Base-by-base conservation (phyloP, 495 filamentous ascomycete genomes). In the Tetracladium marchalianum region DNA sequence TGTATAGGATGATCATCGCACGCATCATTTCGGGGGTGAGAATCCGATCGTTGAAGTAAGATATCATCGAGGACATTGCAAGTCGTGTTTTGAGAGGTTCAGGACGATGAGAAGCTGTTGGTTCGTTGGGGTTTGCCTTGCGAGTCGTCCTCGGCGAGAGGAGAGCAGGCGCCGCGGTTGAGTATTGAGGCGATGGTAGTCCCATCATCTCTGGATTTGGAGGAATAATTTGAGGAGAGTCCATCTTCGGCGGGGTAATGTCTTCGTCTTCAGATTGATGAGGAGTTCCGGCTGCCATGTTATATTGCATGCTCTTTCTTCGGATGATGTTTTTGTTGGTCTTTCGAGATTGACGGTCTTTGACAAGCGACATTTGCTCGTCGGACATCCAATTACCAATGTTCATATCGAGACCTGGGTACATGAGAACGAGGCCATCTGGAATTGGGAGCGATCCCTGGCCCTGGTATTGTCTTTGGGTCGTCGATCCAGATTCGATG, bases 331-430 rank as follows among this genome's bases (percentile, higher is more conserved):
- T 71, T 46, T 73, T 74, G 57, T 96, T 95, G 1, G 80, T 86
- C 48, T 79, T 80, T 2, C 90, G 77, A 46, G 76, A 78, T 43
- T 78, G 72, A 35, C 85, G 81, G 47, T 95, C 88, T 51, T 90
- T 82, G 44, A 98, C 95, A 34, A 97, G 66, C 0, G 85, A 73
- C 87, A 96, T 92, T 59, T 97, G 90, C 60, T 97, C 92, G 54
- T 98, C 93, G 0, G 83, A 87, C 89, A 98, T 96, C 92, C 92
- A 98, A 55, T 87, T 96, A n/a, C 85, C 84, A 41, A 97, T 95
- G 59, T 88, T 95, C 80, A 97, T 83, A 56, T 95, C 93, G 46
- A 98, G 68, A 0, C 78, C 78, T 1, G 92, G 92, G 58, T 98
- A 98, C 22, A 93, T 80, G 34, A 96, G 69, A 1, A 97, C 71